Percentiles rank a stretch among this genome's conserved stretches.
Evolutionary conservation across 768 basidiomycete genomes (phyloP).

Genomic region (Panaeolus papilionaceus): DNA sequence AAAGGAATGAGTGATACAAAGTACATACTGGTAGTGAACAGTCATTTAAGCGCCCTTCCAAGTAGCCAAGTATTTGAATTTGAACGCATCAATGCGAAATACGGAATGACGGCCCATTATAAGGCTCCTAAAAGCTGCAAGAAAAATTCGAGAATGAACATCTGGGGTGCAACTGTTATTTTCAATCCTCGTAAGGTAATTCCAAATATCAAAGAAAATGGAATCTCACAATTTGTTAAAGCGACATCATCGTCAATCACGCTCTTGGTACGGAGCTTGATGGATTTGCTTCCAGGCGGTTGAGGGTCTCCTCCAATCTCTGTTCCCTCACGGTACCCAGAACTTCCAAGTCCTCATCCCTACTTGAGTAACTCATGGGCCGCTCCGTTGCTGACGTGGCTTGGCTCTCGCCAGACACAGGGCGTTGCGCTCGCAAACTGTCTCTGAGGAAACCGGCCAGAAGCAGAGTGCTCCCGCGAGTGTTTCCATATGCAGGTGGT

Average conservation of each 20-base stretch:
- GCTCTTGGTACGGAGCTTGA: constrained; percentile 18
- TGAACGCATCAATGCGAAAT: constrained; percentile 3
- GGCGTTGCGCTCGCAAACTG: constrained; percentile 55
- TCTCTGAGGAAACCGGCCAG: constrained; percentile 58
- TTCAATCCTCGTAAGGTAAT: not conserved
- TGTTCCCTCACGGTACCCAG: constrained; percentile 59
- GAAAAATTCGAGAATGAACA: constrained; percentile 6
- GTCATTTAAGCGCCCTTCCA: constrained; percentile 8
- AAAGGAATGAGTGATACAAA: constrained; percentile 5
- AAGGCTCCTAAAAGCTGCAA: not conserved
- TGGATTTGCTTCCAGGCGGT: constrained; percentile 44
- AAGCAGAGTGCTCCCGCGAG: constrained; percentile 70
- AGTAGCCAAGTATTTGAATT: not conserved
- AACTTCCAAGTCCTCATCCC: constrained; percentile 63
- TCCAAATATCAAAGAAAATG: constrained; percentile 10
- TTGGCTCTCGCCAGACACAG: constrained; percentile 42
- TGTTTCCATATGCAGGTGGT: constrained; percentile 81
- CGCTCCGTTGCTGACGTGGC: constrained; percentile 40
- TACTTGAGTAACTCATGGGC: constrained; percentile 61
- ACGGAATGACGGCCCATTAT: constrained; percentile 3
- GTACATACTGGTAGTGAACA: constrained; percentile 5
- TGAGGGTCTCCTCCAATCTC: constrained; percentile 61
- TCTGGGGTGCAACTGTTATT: constrained; percentile 2
- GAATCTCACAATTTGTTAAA: constrained; percentile 5
- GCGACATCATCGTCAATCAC: constrained; percentile 1